A percentile compares a stretch with the other conserved stretches of the same genome.
Conservation (phyloP, 306 rosid species). For the Senna tora region DNA sequence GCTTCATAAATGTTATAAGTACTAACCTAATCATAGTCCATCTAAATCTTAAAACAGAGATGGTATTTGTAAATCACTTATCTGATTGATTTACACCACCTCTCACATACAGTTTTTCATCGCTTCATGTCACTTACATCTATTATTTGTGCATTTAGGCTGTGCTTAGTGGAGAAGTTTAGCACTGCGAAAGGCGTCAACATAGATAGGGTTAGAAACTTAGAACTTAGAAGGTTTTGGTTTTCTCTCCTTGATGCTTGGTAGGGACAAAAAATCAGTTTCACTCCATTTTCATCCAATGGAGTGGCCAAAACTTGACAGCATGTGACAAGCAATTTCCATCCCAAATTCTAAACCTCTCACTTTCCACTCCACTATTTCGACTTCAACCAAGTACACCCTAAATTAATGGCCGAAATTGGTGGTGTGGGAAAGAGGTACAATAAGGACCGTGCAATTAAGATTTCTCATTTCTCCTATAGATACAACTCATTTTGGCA, state of each 20-base stretch:
- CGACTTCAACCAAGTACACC: neutral
- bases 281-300: neutral
- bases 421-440: slow-evolving; percentile 2
- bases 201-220: too few species aligned
- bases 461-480: slow-evolving; percentile 16
- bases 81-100: neutral
- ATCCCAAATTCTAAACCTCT: neutral
- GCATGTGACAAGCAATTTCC: neutral
- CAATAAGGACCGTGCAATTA: slow-evolving; percentile 26
- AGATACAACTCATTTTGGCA: neutral
- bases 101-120: neutral
- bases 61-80: neutral
- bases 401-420: slow-evolving; percentile 3
- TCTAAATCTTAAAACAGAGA: neutral
- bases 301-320: neutral
- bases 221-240: neutral
- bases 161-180: neutral
- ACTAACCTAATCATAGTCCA: too few species aligned
- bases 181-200: neutral
- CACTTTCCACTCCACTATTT: neutral
- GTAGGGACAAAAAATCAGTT: neutral
- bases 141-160: slow-evolving; percentile 16
- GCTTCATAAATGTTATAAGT: too few species aligned
- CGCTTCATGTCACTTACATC: slow-evolving; percentile 13
- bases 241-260: neutral